These are phyloP conservation scores for Collariella sp. DNA, from an alignment of 495 filamentous ascomycete genomes.

Conservation along the genomic window DNA sequence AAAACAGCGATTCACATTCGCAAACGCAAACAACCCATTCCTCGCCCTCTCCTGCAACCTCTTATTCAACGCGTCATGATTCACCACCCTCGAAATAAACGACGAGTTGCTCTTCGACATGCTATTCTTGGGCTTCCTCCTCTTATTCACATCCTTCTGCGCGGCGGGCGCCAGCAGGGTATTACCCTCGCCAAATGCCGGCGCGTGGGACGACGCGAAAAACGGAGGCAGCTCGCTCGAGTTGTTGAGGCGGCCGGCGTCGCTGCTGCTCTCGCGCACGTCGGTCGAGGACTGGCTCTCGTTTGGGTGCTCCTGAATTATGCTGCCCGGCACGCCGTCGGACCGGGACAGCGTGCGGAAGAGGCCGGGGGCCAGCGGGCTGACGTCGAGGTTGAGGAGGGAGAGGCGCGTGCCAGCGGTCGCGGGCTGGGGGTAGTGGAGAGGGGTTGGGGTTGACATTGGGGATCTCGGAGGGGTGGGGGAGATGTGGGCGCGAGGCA, in stretches of 20 bases:
- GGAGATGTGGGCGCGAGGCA: slow-evolving; percentile 91
- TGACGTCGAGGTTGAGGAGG: slow-evolving; percentile 56
- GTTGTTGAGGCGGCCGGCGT: slow-evolving; percentile 29
- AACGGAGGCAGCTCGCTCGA: slow-evolving; percentile 34
- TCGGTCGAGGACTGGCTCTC: slow-evolving; percentile 57
- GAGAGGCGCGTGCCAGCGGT: slow-evolving; percentile 83
- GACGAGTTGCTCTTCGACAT: slow-evolving; percentile 97
- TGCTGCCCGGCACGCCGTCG: slow-evolving; percentile 42
- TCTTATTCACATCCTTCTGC: slow-evolving; percentile 68
- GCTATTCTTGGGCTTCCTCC: slow-evolving; percentile 91
- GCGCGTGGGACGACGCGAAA: slow-evolving; percentile 39
- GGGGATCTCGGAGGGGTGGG: slow-evolving; percentile 87
- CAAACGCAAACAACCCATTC: slow-evolving; percentile 82
- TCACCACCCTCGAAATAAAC: slow-evolving; percentile 90
- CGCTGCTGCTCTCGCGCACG: slow-evolving; percentile 39
- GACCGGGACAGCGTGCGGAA: slow-evolving; percentile 35
- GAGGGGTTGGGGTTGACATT: slow-evolving; percentile 80
- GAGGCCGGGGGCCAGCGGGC: slow-evolving; percentile 49
- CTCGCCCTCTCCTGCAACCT: slow-evolving; percentile 65
- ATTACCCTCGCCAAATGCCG: slow-evolving; percentile 85
- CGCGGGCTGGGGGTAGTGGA: slow-evolving; percentile 69
- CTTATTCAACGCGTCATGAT: slow-evolving; percentile 72
- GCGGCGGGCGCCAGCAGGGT: slow-evolving; percentile 50
- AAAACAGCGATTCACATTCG: slow-evolving; percentile 88
- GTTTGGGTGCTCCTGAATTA: slow-evolving; percentile 51